Base-by-base conservation (phyloP, 129 eudicot genomes). In the Calendula officinalis region DNA sequence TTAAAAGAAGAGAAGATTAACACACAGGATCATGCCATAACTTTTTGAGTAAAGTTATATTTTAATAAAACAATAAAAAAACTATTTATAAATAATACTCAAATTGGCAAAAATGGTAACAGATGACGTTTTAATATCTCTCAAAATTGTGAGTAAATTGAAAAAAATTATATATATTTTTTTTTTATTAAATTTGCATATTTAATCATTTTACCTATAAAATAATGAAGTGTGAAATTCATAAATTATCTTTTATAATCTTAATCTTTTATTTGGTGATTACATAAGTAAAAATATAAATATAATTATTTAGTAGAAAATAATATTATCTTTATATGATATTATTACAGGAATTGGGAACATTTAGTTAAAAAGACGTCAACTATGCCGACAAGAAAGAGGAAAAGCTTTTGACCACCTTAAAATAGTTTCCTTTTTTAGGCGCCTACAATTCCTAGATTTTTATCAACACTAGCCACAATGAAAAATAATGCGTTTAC, bases 11-110 rank as follows among this genome's bases (percentile, higher is more conserved):
- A 56, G 40, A 22, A 55, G 56, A 59, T 48, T 48, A 56, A 10
- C 6, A 45, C 41, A 62, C 4, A 6, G 14, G 36, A 44, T 65
- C 71, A 46, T 69, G 27, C 38, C 46, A 14, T 62, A 61, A 50
- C 69, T 71, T 61, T 70, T n/a, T 57, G 17, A 34, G 37, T 56
- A 16, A 45, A 39, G 27, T 40, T 53, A n/a, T 37, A 17, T 65
- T 36, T 11, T 5, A 34, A 13, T 4, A 56, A 60, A 8, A 13
- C 8, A 38, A 58, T n/a, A 3, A 16, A 1, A 39, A 17, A 38
- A 4, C 1, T 8, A 3, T 47, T 14, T n/a, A 47, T 3, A 47
- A 5, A 5, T 39, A 8, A 3, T 8, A 39, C 6, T 39, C 43
- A 39, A 39, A 39, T 5, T 39, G 43, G 43, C 7, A 39, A 39